phyloP scores from a whole-genome alignment of 371 early-diverging fungal species.

The Mortierella sp. region DNA sequence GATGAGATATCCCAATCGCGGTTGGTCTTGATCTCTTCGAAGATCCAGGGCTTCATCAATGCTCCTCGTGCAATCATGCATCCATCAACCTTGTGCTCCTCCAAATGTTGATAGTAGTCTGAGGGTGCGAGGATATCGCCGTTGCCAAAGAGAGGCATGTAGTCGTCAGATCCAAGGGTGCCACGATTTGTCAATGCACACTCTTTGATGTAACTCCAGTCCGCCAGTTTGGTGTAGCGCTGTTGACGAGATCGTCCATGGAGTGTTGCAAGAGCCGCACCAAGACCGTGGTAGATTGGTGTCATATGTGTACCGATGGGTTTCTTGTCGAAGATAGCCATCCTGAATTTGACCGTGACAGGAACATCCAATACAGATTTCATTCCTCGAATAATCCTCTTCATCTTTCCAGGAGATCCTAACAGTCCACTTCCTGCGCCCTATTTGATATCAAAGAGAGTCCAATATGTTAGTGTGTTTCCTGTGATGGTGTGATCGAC shows the following conservation, averaged over 20 bases:
- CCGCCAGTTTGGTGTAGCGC: slow-evolving; percentile 89
- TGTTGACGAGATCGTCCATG: slow-evolving; percentile 95
- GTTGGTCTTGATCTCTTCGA: slow-evolving; percentile 91
- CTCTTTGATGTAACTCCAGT: slow-evolving; percentile 90
- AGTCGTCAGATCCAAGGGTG: slow-evolving; percentile 70
- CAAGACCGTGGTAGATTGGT: slow-evolving; percentile 73
- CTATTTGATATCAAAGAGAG: slow-evolving; percentile 48
- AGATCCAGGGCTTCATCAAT: slow-evolving; percentile 96
- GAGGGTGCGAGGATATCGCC: slow-evolving; percentile 92
- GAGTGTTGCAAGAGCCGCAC: slow-evolving; percentile 70
- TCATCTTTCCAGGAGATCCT: slow-evolving; percentile 72
- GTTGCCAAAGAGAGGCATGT: slow-evolving; percentile 73
- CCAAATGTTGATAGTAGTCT: slow-evolving; percentile 81
- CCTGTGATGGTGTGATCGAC: no score
- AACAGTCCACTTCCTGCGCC: slow-evolving; percentile 91
- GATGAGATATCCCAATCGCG: slow-evolving; percentile 93
- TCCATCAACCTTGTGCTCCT: slow-evolving; percentile 78
- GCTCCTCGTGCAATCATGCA: slow-evolving; percentile 88
- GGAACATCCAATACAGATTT: slow-evolving; percentile 76
- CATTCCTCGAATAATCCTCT: slow-evolving; percentile 84
- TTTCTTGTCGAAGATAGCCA: slow-evolving; percentile 74
- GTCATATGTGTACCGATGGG: slow-evolving; percentile 82
- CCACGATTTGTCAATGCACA: slow-evolving; percentile 60
- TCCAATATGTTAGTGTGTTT: no score
- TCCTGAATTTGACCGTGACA: slow-evolving; percentile 93